Evolutionary conservation across 257 asterid genomes (phyloP).

Genomic region (Vinca minor): DNA sequence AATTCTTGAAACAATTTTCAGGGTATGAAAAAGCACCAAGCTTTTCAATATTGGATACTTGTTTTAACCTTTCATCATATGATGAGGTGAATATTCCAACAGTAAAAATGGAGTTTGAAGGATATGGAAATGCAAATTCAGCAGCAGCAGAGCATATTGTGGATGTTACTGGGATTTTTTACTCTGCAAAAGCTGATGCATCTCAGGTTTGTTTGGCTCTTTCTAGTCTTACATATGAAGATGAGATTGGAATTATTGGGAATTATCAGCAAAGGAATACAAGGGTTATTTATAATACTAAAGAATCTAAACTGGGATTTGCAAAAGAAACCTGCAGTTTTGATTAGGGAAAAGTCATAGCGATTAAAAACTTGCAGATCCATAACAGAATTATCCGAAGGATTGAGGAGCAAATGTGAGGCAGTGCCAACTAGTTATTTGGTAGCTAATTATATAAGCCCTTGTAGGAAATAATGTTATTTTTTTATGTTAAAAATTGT

Average conservation of each 20-base stretch:
- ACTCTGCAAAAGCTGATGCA: conserved; percentile 55
- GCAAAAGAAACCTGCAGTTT: conserved; percentile 72
- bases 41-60: conserved; percentile 70
- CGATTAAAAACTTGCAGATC: too few relatives aligned
- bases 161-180: conserved; percentile 64
- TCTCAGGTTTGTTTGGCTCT: conserved; percentile 89
- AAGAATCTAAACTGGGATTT: conserved; percentile 56
- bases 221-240: conserved; percentile 67
- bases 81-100: conserved; percentile 67
- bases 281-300: conserved; percentile 67
- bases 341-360: too few relatives aligned
- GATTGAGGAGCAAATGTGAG: too few relatives aligned
- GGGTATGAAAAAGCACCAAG: conserved; percentile 62
- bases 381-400: too few relatives aligned
- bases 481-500: not conserved
- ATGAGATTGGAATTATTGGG: conserved; percentile 70
- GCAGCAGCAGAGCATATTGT: conserved; percentile 57
- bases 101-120: conserved; percentile 53
- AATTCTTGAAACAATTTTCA: conserved; percentile 73
- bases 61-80: conserved; percentile 60
- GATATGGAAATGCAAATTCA: too few relatives aligned
- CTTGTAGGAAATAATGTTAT: not conserved
- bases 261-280: conserved; percentile 85
- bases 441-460: not conserved
- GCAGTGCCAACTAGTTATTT: not conserved